phyloP scores from a whole-genome alignment of 768 basidiomycete species.

The Paxillus rubicundulus region DNA sequence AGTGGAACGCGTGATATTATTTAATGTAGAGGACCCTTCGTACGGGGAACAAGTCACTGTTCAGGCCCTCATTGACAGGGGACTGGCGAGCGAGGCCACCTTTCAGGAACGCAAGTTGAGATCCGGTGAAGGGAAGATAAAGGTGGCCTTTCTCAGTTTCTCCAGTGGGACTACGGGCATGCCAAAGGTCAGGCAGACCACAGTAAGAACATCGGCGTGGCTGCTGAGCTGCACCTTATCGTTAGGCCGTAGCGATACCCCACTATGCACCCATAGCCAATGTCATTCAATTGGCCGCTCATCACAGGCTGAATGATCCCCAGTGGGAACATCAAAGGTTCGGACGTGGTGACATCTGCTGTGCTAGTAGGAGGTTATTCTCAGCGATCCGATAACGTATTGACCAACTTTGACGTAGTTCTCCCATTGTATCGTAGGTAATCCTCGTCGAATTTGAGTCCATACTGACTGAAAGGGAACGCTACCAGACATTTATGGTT shows the following conservation, averaged over 20 bases:
- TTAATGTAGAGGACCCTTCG: conserved; percentile 26
- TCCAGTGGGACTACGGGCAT: conserved; percentile 76
- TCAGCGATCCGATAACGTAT: not conserved
- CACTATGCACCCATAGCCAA: conserved; percentile 61
- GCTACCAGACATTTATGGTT: conserved; percentile 59
- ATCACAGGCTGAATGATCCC: conserved; percentile 47
- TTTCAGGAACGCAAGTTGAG: conserved; percentile 52
- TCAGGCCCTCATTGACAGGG: conserved; percentile 47
- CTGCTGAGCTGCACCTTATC: not conserved
- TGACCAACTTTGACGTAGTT: conserved; percentile 33
- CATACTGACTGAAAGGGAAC: not conserved
- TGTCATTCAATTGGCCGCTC: conserved; percentile 56
- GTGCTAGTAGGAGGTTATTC: conserved; percentile 45
- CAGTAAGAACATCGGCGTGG: not conserved
- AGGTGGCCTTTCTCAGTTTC: conserved; percentile 68
- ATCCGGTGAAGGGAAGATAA: conserved; percentile 63
- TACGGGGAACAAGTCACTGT: conserved; percentile 34
- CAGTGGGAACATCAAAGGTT: conserved; percentile 49
- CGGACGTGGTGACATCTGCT: conserved; percentile 57
- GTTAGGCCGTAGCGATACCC: conserved; percentile 57
- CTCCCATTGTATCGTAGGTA: conserved; percentile 61
- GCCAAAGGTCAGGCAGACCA: conserved; percentile 52
- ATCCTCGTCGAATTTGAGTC: not conserved
- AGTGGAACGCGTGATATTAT: conserved; percentile 43
- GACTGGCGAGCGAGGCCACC: conserved; percentile 35